Evolutionary conservation across 2,329 filamentous ascomycete genomes (phyloP).

Genomic region (Diaporthe ilicicola): DNA sequence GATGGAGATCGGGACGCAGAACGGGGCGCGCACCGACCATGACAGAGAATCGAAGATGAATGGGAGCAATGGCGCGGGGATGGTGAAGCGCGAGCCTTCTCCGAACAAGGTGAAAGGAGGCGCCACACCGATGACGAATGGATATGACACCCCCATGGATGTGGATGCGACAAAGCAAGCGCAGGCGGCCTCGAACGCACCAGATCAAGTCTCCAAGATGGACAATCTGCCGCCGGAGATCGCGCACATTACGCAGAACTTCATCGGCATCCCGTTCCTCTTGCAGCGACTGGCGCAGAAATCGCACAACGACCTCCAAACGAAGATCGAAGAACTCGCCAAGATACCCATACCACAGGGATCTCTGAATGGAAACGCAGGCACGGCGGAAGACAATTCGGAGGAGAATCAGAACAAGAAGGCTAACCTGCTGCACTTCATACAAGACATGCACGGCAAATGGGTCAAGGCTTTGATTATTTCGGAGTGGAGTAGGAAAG

Average conservation of each 20-base stretch:
- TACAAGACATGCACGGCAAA: constrained; percentile 80
- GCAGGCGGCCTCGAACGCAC: constrained; percentile 37
- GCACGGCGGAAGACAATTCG: constrained; percentile 63
- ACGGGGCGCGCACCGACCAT: constrained; percentile 63
- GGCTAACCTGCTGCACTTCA: constrained; percentile 76
- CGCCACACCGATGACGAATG: constrained; percentile 40
- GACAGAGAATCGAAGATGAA: constrained; percentile 58
- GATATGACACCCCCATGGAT: constrained; percentile 40
- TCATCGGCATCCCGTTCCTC: constrained; percentile 78
- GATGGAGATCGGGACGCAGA: constrained; percentile 55
- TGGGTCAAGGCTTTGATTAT: constrained; percentile 95
- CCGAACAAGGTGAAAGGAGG: constrained; percentile 47
- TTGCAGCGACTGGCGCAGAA: constrained; percentile 83
- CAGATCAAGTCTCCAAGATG: constrained; percentile 51
- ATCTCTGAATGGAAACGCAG: constrained; percentile 57
- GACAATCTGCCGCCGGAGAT: constrained; percentile 70
- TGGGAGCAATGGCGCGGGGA: constrained; percentile 51
- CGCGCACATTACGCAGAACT: constrained; percentile 77
- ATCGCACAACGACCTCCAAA: constrained; percentile 80
- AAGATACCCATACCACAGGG: constrained; percentile 68
- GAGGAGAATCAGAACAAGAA: constrained; percentile 80
- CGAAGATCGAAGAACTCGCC: constrained; percentile 74
- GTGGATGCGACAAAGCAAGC: constrained; percentile 35
- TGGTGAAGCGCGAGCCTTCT: constrained; percentile 39
- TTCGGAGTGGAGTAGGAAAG: constrained; percentile 86